Conservation (phyloP, 2,329 filamentous ascomycete genomes). For the Huntiella omanensis region DNA sequence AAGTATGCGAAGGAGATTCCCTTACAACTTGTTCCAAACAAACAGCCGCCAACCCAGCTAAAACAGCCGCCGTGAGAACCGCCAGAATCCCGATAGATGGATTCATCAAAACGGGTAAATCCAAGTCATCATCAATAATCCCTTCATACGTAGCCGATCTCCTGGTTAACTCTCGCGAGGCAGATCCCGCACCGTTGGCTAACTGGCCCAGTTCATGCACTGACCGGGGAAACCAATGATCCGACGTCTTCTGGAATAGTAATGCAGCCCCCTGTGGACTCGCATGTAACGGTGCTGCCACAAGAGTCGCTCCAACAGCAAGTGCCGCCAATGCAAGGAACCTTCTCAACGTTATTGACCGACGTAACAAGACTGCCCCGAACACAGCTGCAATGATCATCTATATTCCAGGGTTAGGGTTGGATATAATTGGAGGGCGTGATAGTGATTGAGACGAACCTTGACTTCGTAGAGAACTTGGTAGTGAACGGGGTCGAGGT, state of each 20-base stretch:
- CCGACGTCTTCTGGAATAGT: constrained; percentile 42
- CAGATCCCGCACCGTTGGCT: constrained; percentile 27
- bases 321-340: constrained; percentile 69
- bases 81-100: constrained; percentile 61
- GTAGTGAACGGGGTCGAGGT: constrained; percentile 81
- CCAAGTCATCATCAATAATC: constrained; percentile 48
- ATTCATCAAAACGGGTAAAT: constrained; percentile 21
- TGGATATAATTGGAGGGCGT: neutral
- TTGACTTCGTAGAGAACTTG: constrained; percentile 89
- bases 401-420: constrained; percentile 18
- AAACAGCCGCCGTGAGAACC: constrained; percentile 56
- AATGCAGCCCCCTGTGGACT: constrained; percentile 33
- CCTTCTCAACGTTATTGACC: constrained; percentile 49
- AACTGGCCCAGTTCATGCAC: constrained; percentile 54
- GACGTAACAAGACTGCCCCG: constrained; percentile 57
- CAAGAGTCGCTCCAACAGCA: constrained; percentile 64
- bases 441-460: constrained; percentile 20
- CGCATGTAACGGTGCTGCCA: constrained; percentile 52
- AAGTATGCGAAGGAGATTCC: constrained; percentile 55
- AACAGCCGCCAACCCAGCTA: constrained; percentile 72
- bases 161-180: constrained; percentile 35
- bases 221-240: constrained; percentile 59
- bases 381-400: constrained; percentile 81
- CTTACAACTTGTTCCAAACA: constrained; percentile 87
- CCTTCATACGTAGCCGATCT: constrained; percentile 82